Base-by-base conservation (phyloP, 345 rosid genomes). In the Angophora floribunda region DNA sequence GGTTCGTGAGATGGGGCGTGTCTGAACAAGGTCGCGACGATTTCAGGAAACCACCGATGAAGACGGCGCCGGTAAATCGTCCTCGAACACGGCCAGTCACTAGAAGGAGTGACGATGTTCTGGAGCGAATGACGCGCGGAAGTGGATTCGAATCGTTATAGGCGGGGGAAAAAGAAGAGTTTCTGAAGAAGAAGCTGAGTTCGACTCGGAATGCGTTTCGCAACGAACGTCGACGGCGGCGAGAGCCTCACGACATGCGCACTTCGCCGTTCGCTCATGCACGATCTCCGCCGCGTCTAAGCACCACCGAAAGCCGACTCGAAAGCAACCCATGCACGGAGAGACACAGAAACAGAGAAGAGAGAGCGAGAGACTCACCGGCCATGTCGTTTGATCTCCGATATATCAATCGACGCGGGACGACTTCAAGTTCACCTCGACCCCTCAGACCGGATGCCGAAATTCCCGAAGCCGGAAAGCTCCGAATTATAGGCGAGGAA, bases 91-190 rank as follows among this genome's bases (percentile, higher is more conserved):
- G 13, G 82, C 5, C 47, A 36, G 47, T 41, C 0, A 11, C 79
- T 32, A 0, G 79, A 30, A 67, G 44, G 16, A 15, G 78, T 4
- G 26, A 36, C 9, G 24, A 32, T 67, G 79, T 32, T 32, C 79
- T 8, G 79, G 10, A 67, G 79, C 41, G 79, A 67, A 67, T 36
- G 45, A 32, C 7, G 79, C 22, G 44, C 41, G 41, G 79, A 32
- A 7, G 11, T 19, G 47, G 19, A 0, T 6, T 4, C 82, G 0
- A 36, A 9, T 17, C 41, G 6, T 36, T 0, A 17, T 3, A 1
- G 47, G 6, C 47, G 28, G 21, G 61, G 6, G 9, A 55, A 55
- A 75, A 36, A 41, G 80, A 70, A 6, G 14, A 70, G 47, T 36
- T 75, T 10, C 13, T 9, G 49, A 63, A n/a, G 15, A 63, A 63